Evolutionary conservation across 2,329 filamentous ascomycete species (phyloP), one percentile per base, ranked within the genome.

Genomic region (Pseudocercospora fijiensis): DNA sequence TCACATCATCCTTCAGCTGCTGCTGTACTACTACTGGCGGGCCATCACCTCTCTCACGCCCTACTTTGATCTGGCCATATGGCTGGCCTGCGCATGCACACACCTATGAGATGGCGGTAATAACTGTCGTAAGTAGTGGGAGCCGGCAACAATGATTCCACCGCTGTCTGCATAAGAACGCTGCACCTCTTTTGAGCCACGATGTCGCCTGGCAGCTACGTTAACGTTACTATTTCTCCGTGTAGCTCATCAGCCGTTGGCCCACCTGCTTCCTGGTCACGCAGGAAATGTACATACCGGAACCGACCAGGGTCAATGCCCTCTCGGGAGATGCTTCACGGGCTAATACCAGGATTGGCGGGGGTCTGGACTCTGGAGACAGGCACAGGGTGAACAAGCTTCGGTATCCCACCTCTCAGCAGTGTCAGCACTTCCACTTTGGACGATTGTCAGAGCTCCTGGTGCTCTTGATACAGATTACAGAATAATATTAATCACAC

Each of bases 331-430:
- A 37, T 37, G 53, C n/a, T 18, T 22, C 28, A 56, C 20, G 37
- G 20, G 53, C 28, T 56, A 41, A 56, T 37, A 41, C 53, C 22
- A 56, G 53, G 53, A 30, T 33, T 20, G 53, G 10, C 18, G 30
- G 9, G 16, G 53, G 53, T 33, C 53, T 56, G 16, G 53, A 22
- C 28, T 33, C 53, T 56, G 16, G 53, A 22, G 41, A 56, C 53
- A 56, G 53, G 53, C 28, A 56, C 53, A 56, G 41, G 28, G 53
- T 10, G 37, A 56, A 56, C 28, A 56, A 33, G 28, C 27, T 56
- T 41, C 53, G 22, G n/a, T 56, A 37, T 56, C 27, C 28, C 53
- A 56, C 53, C 13, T 37, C 26, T 18, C 18, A 27, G 27, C 22
- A 55, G 6, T 37, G 18, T 18, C 18, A 27, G 27, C 22, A 55